Percentiles rank a stretch among this genome's conserved stretches.
These are phyloP conservation scores for Herpetospermum pedunculosum DNA, from an alignment of 306 rosid genomes.

Conservation along the genomic window DNA sequence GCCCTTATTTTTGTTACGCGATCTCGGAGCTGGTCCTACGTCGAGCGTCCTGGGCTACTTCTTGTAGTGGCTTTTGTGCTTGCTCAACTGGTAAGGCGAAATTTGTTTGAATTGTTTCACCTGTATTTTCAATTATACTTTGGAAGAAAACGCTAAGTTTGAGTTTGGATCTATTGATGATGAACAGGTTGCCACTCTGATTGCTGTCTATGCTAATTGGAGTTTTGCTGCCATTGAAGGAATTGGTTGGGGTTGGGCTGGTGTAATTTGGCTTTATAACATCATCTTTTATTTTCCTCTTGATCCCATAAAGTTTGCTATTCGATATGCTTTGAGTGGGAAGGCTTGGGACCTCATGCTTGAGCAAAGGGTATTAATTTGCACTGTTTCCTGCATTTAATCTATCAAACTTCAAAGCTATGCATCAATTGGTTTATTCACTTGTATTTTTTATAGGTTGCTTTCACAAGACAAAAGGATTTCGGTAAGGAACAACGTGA, in stretches of 20 bases:
- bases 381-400: neutral
- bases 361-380: conserved; percentile 75
- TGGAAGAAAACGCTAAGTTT: conserved; percentile 3
- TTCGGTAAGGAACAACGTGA: conserved; percentile 95
- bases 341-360: conserved; percentile 98
- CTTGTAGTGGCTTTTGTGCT: conserved; percentile 63
- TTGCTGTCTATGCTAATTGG: conserved; percentile 94
- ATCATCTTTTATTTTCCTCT: conserved; percentile 79
- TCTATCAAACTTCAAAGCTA: neutral
- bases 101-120: neutral
- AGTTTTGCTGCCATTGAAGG: conserved; percentile 96
- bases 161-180: conserved; percentile 10
- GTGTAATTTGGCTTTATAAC: conserved; percentile 92
- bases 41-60: conserved; percentile 88
- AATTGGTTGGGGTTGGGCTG: conserved; percentile 99
- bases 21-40: conserved; percentile 91
- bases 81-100: conserved; percentile 75
- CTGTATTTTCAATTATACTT: neutral
- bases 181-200: conserved; percentile 83
- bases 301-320: conserved; percentile 72
- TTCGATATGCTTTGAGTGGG: conserved; percentile 79
- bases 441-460: conserved; percentile 40
- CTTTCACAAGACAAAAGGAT: conserved; percentile 98
- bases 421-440: neutral
- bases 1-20: conserved; percentile 96